phyloP scores from a whole-genome alignment of 208 protist genomes.

The Sergeia podlipaevii region DNA sequence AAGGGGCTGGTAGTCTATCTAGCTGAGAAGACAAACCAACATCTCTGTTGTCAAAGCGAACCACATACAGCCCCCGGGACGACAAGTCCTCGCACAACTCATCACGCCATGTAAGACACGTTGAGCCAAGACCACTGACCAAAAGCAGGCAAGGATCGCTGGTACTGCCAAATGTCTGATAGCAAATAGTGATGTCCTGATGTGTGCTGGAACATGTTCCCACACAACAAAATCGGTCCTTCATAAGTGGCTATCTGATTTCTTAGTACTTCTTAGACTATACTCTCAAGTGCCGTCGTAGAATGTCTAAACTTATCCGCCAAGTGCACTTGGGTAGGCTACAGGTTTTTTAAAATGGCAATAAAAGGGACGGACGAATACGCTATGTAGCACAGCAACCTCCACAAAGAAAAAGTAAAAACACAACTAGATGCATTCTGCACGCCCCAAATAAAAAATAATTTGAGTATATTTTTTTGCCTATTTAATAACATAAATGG shows the following conservation, averaged over 20 bases:
- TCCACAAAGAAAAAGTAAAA: too few relatives aligned
- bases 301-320: too few relatives aligned
- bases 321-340: too few relatives aligned
- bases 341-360: too few relatives aligned
- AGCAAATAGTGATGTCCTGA: conserved; percentile 5
- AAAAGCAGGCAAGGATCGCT: conserved; percentile 3
- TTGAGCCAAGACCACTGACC: conserved; percentile 9
- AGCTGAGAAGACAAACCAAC: conserved; percentile 12
- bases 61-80: conserved; percentile 6
- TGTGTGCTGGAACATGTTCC: conserved; percentile 6
- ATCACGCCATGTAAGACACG: conserved; percentile 5
- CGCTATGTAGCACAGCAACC: too few relatives aligned
- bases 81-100: conserved; percentile 5
- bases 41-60: conserved; percentile 18
- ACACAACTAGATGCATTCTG: too few relatives aligned
- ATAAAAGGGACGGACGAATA: too few relatives aligned
- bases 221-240: background rate
- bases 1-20: background rate
- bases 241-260: background rate
- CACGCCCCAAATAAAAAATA: too few relatives aligned
- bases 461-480: too few relatives aligned
- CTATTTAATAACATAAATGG: too few relatives aligned
- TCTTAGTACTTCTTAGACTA: background rate
- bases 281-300: too few relatives aligned
- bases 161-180: conserved; percentile 6